Evolutionary conservation across 2,329 filamentous ascomycete genomes (phyloP).

Genomic region (Fusarium liriodendri): DNA sequence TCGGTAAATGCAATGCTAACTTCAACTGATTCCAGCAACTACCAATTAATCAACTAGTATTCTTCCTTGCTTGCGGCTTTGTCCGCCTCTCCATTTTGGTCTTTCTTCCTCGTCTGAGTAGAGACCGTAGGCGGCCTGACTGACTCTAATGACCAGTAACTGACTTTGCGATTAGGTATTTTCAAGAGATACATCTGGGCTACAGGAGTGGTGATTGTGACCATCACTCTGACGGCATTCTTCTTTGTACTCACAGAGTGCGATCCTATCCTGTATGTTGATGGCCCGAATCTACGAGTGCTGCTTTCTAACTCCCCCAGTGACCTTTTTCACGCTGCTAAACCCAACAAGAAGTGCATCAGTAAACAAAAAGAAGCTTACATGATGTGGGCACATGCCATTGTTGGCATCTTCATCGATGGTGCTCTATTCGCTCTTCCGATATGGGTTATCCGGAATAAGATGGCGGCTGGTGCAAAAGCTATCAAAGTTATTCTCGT

Average conservation of each 20-base stretch:
- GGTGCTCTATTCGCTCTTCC: slow-evolving; percentile 50
- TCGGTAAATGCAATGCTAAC: background rate
- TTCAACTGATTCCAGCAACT: slow-evolving; percentile 5
- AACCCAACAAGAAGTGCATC: slow-evolving; percentile 28
- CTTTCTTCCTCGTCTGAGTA: slow-evolving; percentile 35
- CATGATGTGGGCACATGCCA: slow-evolving; percentile 46
- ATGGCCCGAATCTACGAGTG: no score
- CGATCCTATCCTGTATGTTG: slow-evolving; percentile 29
- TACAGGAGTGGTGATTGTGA: slow-evolving; percentile 13
- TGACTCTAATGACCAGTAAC: fast-evolving
- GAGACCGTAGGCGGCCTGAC: slow-evolving; percentile 20
- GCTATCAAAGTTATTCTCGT: slow-evolving; percentile 51
- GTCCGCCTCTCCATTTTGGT: slow-evolving; percentile 39
- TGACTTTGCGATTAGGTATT: background rate
- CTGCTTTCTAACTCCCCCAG: slow-evolving; percentile 1
- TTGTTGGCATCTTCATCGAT: slow-evolving; percentile 42
- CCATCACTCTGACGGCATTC: slow-evolving; percentile 28
- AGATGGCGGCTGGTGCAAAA: slow-evolving; percentile 49
- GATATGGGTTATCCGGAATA: slow-evolving; percentile 51
- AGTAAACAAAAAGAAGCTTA: slow-evolving; percentile 25
- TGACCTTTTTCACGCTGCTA: slow-evolving; percentile 34
- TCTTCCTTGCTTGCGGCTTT: slow-evolving; percentile 31
- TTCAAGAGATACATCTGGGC: slow-evolving; percentile 34
- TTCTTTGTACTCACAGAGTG: slow-evolving; percentile 40
- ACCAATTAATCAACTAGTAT: slow-evolving; percentile 36